Conservation (phyloP, 2,329 filamentous ascomycete species). For the Canariomyces notabilis region DNA sequence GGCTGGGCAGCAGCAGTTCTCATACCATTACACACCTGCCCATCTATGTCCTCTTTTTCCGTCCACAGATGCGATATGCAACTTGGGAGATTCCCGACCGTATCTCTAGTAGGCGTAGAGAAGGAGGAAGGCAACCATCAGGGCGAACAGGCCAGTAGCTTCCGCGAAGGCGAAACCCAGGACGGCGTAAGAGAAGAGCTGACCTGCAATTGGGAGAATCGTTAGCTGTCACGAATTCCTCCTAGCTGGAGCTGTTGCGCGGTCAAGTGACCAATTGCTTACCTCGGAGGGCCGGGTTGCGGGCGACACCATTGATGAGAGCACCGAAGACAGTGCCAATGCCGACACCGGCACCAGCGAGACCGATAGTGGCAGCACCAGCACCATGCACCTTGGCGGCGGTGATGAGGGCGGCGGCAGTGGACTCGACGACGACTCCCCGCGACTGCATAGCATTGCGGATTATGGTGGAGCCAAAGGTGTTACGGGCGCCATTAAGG, state of each 20-base stretch:
- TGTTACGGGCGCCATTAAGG: conserved; percentile 22
- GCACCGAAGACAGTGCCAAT: conserved; percentile 24
- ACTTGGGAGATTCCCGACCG: background rate
- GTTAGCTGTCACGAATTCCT: conserved; percentile 7
- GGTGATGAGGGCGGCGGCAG: conserved; percentile 22
- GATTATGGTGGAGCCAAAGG: conserved; percentile 19
- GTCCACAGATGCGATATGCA: background rate
- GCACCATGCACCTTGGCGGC: conserved; percentile 25
- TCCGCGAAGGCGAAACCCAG: conserved; percentile 60
- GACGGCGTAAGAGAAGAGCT: conserved; percentile 54
- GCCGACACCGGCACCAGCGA: conserved; percentile 25
- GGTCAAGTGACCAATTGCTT: conserved; percentile 11
- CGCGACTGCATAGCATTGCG: conserved; percentile 26
- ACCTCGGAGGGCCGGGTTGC: conserved; percentile 24
- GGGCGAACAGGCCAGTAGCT: conserved; percentile 55
- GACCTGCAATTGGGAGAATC: conserved; percentile 14
- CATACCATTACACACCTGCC: background rate
- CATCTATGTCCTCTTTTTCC: background rate
- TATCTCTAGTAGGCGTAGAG: conserved; percentile 26
- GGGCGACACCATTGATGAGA: conserved; percentile 23
- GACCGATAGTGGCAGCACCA: conserved; percentile 24
- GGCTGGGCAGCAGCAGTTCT: background rate
- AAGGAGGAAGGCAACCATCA: conserved; percentile 30
- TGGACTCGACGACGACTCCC: conserved; percentile 27
- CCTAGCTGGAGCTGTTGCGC: background rate